These are phyloP conservation scores for Hypoxylon lienhwacheense DNA, from an alignment of 495 filamentous ascomycete species.

Conservation along the genomic window DNA sequence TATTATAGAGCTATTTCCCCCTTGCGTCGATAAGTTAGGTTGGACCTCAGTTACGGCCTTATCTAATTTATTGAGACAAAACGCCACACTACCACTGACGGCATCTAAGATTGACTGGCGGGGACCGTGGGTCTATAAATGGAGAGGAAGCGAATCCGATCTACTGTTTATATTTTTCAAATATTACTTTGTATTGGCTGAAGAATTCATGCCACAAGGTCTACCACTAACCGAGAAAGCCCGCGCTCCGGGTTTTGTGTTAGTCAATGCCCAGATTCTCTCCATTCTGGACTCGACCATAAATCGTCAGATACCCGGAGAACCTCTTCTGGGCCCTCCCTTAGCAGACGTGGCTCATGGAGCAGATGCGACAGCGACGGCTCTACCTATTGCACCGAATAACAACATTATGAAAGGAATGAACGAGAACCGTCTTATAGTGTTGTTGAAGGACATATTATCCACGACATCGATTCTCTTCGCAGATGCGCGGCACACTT, in stretches of 20 bases:
- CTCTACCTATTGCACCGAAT: slow-evolving; percentile 62
- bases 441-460: slow-evolving; percentile 83
- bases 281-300: slow-evolving; percentile 81
- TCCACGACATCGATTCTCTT: slow-evolving; percentile 49
- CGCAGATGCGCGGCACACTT: slow-evolving; percentile 61
- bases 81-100: slow-evolving; percentile 67
- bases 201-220: slow-evolving; percentile 74
- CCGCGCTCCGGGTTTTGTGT: slow-evolving; percentile 76
- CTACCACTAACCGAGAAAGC: slow-evolving; percentile 62
- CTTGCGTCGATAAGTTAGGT: slow-evolving; percentile 66
- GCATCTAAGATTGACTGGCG: slow-evolving; percentile 78
- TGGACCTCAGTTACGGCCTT: slow-evolving; percentile 69
- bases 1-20: slow-evolving; percentile 72
- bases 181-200: slow-evolving; percentile 80
- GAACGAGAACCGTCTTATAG: slow-evolving; percentile 88
- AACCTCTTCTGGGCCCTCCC: slow-evolving; percentile 58
- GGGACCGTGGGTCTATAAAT: slow-evolving; percentile 81
- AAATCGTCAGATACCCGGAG: slow-evolving; percentile 64
- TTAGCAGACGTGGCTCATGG: slow-evolving; percentile 80
- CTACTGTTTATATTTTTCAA: slow-evolving; percentile 94
- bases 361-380: slow-evolving; percentile 67
- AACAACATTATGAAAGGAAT: slow-evolving; percentile 77
- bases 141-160: slow-evolving; percentile 89
- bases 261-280: slow-evolving; percentile 85
- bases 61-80: slow-evolving; percentile 65